Base-by-base conservation (phyloP, 148 eudicot genomes). In the Rhododendron ferrugineum region DNA sequence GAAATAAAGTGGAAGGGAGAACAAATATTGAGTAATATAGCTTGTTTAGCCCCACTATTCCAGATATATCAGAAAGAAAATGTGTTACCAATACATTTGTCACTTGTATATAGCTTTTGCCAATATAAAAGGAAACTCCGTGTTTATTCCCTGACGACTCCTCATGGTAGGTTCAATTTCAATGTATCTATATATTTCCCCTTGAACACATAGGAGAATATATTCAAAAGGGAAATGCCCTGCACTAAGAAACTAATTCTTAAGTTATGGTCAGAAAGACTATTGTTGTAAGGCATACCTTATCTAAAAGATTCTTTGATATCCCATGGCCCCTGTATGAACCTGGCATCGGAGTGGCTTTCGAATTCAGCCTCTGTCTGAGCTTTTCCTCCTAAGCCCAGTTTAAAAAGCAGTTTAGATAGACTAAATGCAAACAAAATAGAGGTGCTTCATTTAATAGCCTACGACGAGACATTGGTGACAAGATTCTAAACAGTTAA, bases 331-430 rank as follows among this genome's bases (percentile, higher is more conserved):
- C 89, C 66, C 83, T 85, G 77, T 87, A 87, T 86, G 86, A 89
- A 83, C 85, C 88, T 73, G 94, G 88, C 68, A 90, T n/a, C 46
- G 89, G 87, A 56, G 90, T 91, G 89, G 90, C 85, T 88, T 88
- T 93, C 70, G 86, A 87, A 83, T 60, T 87, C 62, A 72, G 84
- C 78, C 78, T 84, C 46, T 86, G 87, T 44, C 88, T 85, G 73
- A 87, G 85, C 82, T 52, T 92, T 85, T 88, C 91, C 85, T 80
- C 90, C 94, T 89, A 83, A 75, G 79, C 83, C 82, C 85, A 86
- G 82, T 36, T 82, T 49, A 70, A 66, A 10, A 66, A 47, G 66
- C 18, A 23, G 36, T 79, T 84, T 18, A 81, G 84, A 79, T 78
- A 76, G 5, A 13, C 23, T n/a, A 79, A 36, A 46, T 9, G 40